Evolutionary conservation across 1,284 basidiomycete genomes (phyloP), one percentile per base, ranked within the genome.

Genomic region (Cerrena zonata): DNA sequence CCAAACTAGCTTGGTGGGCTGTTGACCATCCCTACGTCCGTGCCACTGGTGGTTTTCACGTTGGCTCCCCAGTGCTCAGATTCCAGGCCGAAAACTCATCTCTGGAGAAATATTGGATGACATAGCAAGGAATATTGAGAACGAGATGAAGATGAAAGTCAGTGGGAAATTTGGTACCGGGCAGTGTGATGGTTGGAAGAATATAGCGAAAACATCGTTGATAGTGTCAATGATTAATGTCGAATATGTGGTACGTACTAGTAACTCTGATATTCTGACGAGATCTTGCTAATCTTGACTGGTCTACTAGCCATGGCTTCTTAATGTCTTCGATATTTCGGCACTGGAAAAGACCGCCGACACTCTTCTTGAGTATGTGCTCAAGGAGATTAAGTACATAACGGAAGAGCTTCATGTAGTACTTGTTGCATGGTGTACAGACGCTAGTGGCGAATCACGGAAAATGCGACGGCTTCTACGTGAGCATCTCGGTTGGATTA

Each of bases 171-270:
- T 58, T 2, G 60, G 54, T 2, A 64, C 59, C 3, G 60, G 62
- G 2, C 61, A 65, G 48, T 64, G 61, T 53, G 67, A 70, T 55
- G 65, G 67, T 0, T 69, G 65, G 65, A 69, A 68, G 50, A 65
- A 65, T 51, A 56, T 63, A 19, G 52, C 61, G 2, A 66, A 64
- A 51, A 53, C 52, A 18, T 52, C 54, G n/a, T 12, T 58, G 15
- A 37, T 56, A 15, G 48, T 48, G 4, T 51, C 43, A 2, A 54
- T 53, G 46, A 27, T 58, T 2, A 52, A 48, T 24, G 53, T 52
- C 0, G 51, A 58, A 22, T 45, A 45, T 26, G 37, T 25, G 34
- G 58, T 59, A 41, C 27, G 52, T 48, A n/a, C n/a, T n/a, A n/a
- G n/a, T n/a, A n/a, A n/a, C n/a, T n/a, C n/a, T n/a, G n/a, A n/a